A percentile compares a stretch with the other conserved stretches of the same genome.
Conservation (phyloP, 768 basidiomycete species). For the Tylopilus sp. region DNA sequence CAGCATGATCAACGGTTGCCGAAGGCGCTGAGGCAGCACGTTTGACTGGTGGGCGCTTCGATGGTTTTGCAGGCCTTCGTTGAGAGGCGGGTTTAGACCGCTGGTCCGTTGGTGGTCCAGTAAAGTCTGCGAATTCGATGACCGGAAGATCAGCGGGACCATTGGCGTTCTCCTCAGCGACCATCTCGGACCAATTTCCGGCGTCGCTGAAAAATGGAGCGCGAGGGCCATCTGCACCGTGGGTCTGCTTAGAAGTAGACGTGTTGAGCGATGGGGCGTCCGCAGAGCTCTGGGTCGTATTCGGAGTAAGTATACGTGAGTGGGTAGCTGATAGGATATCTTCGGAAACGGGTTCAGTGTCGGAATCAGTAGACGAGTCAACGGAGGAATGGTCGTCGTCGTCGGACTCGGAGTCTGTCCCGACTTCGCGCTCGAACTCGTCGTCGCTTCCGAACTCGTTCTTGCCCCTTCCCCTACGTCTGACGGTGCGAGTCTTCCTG, state of each 20-base stretch:
- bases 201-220: slow-evolving; percentile 53
- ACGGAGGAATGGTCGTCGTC: slow-evolving; percentile 58
- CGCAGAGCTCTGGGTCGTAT: slow-evolving; percentile 61
- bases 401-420: slow-evolving; percentile 66
- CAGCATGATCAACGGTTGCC: slow-evolving; percentile 27
- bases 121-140: slow-evolving; percentile 72
- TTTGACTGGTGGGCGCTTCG: slow-evolving; percentile 35
- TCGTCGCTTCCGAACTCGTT: slow-evolving; percentile 69
- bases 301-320: slow-evolving; percentile 59
- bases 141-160: slow-evolving; percentile 70
- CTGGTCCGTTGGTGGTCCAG: slow-evolving; percentile 30
- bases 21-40: slow-evolving; percentile 35
- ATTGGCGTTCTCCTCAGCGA: slow-evolving; percentile 65
- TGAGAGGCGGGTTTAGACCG: slow-evolving; percentile 33
- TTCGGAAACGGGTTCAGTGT: slow-evolving; percentile 67
- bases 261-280: slow-evolving; percentile 30
- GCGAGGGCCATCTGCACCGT: slow-evolving; percentile 30
- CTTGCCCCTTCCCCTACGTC: slow-evolving; percentile 62
- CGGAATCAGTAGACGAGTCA: slow-evolving; percentile 64
- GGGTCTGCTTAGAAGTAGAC: slow-evolving; percentile 24
- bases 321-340: slow-evolving; percentile 51
- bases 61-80: slow-evolving; percentile 42
- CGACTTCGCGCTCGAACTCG: slow-evolving; percentile 68
- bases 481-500: slow-evolving; percentile 43
- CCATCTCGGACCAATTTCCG: slow-evolving; percentile 81